Evolutionary conservation across 768 basidiomycete species (phyloP).

Genomic region (Naganishia kalamii): DNA sequence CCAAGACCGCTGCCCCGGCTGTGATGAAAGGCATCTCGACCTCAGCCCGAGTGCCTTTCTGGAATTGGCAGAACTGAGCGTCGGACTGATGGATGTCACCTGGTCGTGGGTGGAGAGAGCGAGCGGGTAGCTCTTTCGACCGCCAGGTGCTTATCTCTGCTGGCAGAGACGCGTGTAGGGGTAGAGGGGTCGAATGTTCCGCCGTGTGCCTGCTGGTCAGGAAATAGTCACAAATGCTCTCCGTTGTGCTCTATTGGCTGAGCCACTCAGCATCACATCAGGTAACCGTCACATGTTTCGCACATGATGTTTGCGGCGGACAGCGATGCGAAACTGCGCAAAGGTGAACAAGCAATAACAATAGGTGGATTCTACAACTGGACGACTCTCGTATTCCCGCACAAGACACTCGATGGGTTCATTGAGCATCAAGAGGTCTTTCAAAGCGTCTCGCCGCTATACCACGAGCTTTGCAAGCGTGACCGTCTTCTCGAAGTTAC

Average conservation of each 20-base stretch:
- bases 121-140: neutral
- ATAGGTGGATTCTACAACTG: too few relatives aligned
- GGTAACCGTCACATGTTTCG: too few relatives aligned
- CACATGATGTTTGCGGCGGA: too few relatives aligned
- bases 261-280: too few relatives aligned
- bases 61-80: conserved; percentile 22
- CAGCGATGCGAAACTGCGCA: too few relatives aligned
- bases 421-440: too few relatives aligned
- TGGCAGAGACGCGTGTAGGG: neutral
- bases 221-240: too few relatives aligned
- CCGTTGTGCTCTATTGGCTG: too few relatives aligned
- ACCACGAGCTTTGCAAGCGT: neutral
- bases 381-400: too few relatives aligned
- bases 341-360: too few relatives aligned
- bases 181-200: too few relatives aligned
- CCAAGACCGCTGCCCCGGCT: conserved; percentile 62
- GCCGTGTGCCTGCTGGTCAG: neutral
- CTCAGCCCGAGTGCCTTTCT: conserved; percentile 23
- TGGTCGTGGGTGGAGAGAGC: conserved; percentile 27
- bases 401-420: too few relatives aligned
- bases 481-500: neutral
- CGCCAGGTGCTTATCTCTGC: neutral
- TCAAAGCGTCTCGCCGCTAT: neutral
- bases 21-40: conserved; percentile 40
- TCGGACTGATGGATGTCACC: conserved; percentile 23